Base-by-base conservation (phyloP, 1,284 basidiomycete genomes). In the Leccinum pseudoinsigne region DNA sequence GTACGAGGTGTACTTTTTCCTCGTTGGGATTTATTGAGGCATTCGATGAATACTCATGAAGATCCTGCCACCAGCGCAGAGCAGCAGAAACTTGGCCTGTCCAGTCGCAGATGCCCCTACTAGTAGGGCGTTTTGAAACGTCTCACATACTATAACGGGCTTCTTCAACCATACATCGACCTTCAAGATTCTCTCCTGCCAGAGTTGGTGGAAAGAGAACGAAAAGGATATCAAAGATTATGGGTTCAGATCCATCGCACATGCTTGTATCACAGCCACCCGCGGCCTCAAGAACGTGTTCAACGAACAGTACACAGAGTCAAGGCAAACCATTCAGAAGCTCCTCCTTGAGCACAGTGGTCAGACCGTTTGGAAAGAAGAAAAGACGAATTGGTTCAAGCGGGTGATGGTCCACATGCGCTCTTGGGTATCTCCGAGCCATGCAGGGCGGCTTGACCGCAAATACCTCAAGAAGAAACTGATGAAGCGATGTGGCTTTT, bases 191-290 rank as follows among this genome's bases (percentile, higher is more conserved):
- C 26, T 28, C 26, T 28, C 26, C 26, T 28, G 26, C 26, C 26
- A 28, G 51, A 23, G 68, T 10, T 75, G 75, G 72, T 74, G 75
- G 74, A 51, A 2, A 51, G 64, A 72, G 21, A 73, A 75, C 55
- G 64, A 75, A 12, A 58, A 60, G 10, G 58, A 57, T 10, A 67
- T 73, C 58, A 66, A 53, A 36, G 62, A 70, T 7, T 74, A 75
- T n/a, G 69, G 64, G 9, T 62, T 76, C 47, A 26, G 57, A 10
- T 68, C 62, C 16, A 38, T 61, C 28, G 71, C 68, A 8, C 70
- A 76, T 55, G 70, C 70, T 9, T 74, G 72, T 26, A 61, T 77
- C 62, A 77, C 74, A 14, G 64, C 74, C 11, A 71, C 71, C 2
- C 64, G 65, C 9, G 73, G 73, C 11, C 68, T 64, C 62, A 64